Percentiles rank a stretch among this genome's conserved stretches.
Conservation (phyloP, 177 flowering plant species). For the Vitis hybrid region DNA sequence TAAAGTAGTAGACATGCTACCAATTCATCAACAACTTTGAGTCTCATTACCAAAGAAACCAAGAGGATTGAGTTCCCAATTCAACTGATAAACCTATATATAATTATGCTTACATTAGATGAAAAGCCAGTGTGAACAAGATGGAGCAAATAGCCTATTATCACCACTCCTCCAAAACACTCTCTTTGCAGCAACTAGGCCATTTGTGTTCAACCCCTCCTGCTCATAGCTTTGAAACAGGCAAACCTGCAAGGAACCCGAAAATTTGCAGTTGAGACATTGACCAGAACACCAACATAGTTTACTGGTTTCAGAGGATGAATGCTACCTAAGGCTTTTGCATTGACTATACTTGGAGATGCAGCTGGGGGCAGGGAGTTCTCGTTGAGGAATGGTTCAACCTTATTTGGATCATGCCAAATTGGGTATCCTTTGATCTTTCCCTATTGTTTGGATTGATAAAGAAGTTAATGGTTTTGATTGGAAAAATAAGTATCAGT, state of each 20-base stretch:
- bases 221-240: slow-evolving; percentile 71
- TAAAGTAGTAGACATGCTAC: no score
- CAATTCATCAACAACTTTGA: no score
- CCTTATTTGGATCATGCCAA: slow-evolving; percentile 79
- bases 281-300: neutral
- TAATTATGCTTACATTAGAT: no score
- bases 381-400: slow-evolving; percentile 80
- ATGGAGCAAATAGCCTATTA: neutral
- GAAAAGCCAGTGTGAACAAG: no score
- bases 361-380: slow-evolving; percentile 83
- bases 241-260: slow-evolving; percentile 45
- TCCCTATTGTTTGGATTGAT: slow-evolving; percentile 46
- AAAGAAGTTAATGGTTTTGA: neutral
- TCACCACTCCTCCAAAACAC: neutral
- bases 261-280: neutral
- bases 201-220: neutral
- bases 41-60: no score
- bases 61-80: no score
- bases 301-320: neutral
- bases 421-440: slow-evolving; percentile 87
- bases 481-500: neutral
- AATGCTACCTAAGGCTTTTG: slow-evolving; percentile 67
- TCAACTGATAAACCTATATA: no score
- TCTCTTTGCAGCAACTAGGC: neutral
- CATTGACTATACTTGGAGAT: slow-evolving; percentile 87